Percentiles rank a stretch among this genome's conserved stretches.
phyloP scores from a whole-genome alignment of 805 yeast genomes.

The Candida argentea region DNA sequence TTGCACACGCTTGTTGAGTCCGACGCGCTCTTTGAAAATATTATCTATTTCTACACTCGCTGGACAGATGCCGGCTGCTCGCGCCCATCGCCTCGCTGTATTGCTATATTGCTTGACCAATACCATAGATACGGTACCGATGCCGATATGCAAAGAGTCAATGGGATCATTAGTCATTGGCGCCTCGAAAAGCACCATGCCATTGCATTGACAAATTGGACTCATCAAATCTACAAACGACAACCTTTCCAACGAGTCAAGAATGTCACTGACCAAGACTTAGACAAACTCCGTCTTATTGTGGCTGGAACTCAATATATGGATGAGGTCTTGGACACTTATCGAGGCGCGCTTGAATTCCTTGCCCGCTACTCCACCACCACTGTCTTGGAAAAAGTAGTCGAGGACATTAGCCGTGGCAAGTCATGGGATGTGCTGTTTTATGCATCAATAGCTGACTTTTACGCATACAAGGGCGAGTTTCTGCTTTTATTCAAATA shows the following conservation, averaged over 20 bases:
- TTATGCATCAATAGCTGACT: slow-evolving; percentile 15
- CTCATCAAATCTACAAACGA: slow-evolving; percentile 15
- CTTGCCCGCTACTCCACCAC: slow-evolving; percentile 18
- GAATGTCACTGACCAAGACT: slow-evolving; percentile 14
- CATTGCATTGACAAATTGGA: slow-evolving; percentile 14
- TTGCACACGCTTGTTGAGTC: slow-evolving; percentile 14
- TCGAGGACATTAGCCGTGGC: slow-evolving; percentile 18
- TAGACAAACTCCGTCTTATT: slow-evolving; percentile 10
- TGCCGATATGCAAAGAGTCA: slow-evolving; percentile 15
- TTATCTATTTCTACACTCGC: slow-evolving; percentile 10
- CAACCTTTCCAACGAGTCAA: slow-evolving; percentile 17
- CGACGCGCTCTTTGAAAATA: slow-evolving; percentile 23
- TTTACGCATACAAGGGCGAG: slow-evolving; percentile 16
- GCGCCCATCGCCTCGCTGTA: slow-evolving; percentile 16
- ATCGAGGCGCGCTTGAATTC: slow-evolving; percentile 18
- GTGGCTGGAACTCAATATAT: slow-evolving; percentile 6
- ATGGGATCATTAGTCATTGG: slow-evolving; percentile 10
- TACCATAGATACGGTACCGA: slow-evolving; percentile 19
- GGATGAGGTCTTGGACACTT: slow-evolving; percentile 15
- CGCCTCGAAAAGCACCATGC: slow-evolving; percentile 14
- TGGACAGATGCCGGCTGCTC: slow-evolving; percentile 18
- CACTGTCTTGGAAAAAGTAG: slow-evolving; percentile 16
- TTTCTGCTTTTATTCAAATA: slow-evolving; percentile 20
- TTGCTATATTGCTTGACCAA: slow-evolving; percentile 19
- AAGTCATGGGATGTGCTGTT: slow-evolving; percentile 6